Evolutionary conservation across 805 yeast genomes (phyloP), one percentile per base, ranked within the genome.

Genomic region (Yamadazyma nakazawae): DNA sequence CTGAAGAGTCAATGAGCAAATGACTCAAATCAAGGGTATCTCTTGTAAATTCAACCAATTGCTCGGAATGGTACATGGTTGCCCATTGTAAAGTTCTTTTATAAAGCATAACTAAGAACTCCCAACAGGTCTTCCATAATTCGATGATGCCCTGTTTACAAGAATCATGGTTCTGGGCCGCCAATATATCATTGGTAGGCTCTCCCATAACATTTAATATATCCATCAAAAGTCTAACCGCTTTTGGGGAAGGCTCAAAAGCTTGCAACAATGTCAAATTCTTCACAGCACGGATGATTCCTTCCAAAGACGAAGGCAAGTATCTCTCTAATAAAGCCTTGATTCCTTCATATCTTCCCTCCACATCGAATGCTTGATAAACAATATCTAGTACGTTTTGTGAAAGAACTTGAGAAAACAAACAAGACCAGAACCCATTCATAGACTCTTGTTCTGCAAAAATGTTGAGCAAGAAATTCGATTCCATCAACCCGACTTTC

Each of bases 11-110:
- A n/a, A 91, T 61, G 30, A 91, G 66, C 1, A 74, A 63, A 50
- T 84, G 82, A 48, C 96, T 84, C 28, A 88, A 71, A 54, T 91
- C 97, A 42, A 92, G 72, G 0, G 88, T 83, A 59, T 89, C 96
- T 61, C 96, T 78, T 2, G 97, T 87, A 55, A 89, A 91, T 47
- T 90, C 96, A 37, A 84, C 77, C 55, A 88, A 70, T 42, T 76
- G 77, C 0, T 74, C 70, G 17, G 78, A 70, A 25, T 78, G 78
- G 55, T 81, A 84, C 32, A 68, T 64, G 1, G 74, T 64, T 0
- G 97, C 89, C 99, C 99, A 92, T 2, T 62, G 62, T 12, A 86
- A 67, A 1, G 95, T 88, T 46, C 79, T 76, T 36, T 72, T 70
- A 54, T 86, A 88, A 2, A 88, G 78, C 72, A 82, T 75, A 38